Conservation (phyloP, 192 early-diverging fungal genomes). For the Linderina pennispora region DNA sequence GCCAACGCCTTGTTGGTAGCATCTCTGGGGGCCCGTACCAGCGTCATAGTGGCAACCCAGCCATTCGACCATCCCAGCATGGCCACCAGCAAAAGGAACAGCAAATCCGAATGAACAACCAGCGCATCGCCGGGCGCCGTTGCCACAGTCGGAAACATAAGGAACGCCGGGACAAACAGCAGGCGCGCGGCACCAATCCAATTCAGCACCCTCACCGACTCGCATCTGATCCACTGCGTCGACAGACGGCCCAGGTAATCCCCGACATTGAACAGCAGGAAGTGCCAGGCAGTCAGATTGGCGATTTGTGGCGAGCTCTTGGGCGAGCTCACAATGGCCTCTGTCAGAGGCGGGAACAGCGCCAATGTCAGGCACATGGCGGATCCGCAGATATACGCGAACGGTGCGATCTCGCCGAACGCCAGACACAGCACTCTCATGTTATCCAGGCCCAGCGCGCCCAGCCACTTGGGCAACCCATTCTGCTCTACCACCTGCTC, state of each 20-base stretch:
- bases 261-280: slow-evolving; percentile 65
- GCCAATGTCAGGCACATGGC: slow-evolving; percentile 63
- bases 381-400: slow-evolving; percentile 38
- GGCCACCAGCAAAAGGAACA: slow-evolving; percentile 46
- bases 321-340: slow-evolving; percentile 49
- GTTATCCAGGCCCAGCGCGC: slow-evolving; percentile 17
- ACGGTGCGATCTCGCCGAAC: slow-evolving; percentile 14
- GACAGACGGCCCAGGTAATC: slow-evolving; percentile 63
- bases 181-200: slow-evolving; percentile 27
- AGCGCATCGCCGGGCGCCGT: slow-evolving; percentile 4
- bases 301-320: slow-evolving; percentile 8
- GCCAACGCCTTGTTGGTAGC: slow-evolving; percentile 53
- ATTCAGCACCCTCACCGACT: slow-evolving; percentile 24
- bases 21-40: slow-evolving; percentile 52
- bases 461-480: slow-evolving; percentile 9
- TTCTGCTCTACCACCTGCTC: neutral
- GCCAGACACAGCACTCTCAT: slow-evolving; percentile 16
- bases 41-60: slow-evolving; percentile 54
- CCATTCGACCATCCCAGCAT: slow-evolving; percentile 65
- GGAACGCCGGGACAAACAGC: slow-evolving; percentile 46
- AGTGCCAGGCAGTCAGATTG: slow-evolving; percentile 58
- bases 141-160: slow-evolving; percentile 43
- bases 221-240: slow-evolving; percentile 36
- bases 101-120: slow-evolving; percentile 28
- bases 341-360: slow-evolving; percentile 71